Evolutionary conservation across 768 basidiomycete species (phyloP).

Genomic region (Boletus edulis): DNA sequence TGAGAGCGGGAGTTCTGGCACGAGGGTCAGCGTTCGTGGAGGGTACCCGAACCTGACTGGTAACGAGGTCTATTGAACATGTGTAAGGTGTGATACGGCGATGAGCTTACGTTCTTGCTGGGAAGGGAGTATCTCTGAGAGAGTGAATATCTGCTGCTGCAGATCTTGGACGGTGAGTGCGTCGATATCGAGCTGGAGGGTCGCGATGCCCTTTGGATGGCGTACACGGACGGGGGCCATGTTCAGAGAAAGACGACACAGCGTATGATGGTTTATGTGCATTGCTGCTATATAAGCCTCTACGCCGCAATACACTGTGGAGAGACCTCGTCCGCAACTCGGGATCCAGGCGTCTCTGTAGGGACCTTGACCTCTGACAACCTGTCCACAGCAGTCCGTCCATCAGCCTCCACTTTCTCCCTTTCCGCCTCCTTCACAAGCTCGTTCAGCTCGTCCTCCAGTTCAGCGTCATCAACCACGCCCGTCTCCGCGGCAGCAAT

Average conservation of each 20-base stretch:
- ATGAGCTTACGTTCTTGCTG: conserved; percentile 70
- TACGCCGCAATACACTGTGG: conserved; percentile 10
- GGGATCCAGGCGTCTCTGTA: conserved; percentile 3
- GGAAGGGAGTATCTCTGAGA: conserved; percentile 69
- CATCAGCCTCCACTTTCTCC: conserved; percentile 37
- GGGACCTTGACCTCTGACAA: conserved; percentile 21
- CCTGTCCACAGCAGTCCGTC: conserved; percentile 19
- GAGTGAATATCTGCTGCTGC: conserved; percentile 63
- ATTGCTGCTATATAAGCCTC: conserved; percentile 15
- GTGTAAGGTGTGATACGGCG: background rate
- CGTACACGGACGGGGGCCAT: conserved; percentile 80
- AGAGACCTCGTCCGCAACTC: background rate
- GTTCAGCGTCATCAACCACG: conserved; percentile 52
- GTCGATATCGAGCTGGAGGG: conserved; percentile 67
- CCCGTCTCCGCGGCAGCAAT: conserved; percentile 47
- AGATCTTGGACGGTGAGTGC: conserved; percentile 70
- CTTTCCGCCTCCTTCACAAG: conserved; percentile 47
- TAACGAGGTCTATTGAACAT: background rate
- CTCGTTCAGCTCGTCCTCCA: conserved; percentile 65
- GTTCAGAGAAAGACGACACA: background rate
- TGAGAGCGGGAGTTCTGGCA: conserved; percentile 71
- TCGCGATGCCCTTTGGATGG: conserved; percentile 80
- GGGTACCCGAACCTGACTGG: conserved; percentile 86
- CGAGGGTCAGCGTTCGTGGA: conserved; percentile 64
- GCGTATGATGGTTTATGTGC: background rate